These are phyloP conservation scores for Echinochloa phyllopogon DNA, from an alignment of 176 grass and related monocot species.

Conservation along the genomic window DNA sequence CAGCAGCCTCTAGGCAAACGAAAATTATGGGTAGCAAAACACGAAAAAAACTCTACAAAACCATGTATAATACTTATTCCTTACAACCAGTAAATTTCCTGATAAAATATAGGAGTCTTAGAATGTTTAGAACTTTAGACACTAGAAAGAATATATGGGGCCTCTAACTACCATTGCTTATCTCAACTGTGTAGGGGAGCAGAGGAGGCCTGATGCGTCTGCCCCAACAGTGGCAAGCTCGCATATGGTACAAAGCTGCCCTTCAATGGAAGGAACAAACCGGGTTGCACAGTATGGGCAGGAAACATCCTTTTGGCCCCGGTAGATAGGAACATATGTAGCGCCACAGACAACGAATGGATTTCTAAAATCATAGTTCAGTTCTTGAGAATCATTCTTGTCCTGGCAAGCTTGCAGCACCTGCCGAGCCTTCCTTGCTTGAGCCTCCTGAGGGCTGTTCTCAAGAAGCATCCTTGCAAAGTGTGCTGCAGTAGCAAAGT, in stretches of 20 bases:
- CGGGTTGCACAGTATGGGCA: conserved; percentile 83
- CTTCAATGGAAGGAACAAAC: conserved; percentile 69
- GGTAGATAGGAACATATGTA: conserved; percentile 88
- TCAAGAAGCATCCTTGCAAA: conserved; percentile 94
- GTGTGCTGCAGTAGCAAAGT: conserved; percentile 73
- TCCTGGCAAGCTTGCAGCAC: conserved; percentile 69
- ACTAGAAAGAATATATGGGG: conserved; percentile 56
- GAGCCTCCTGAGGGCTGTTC: conserved; percentile 68
- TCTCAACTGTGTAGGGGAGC: conserved; percentile 86
- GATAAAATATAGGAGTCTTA: conserved; percentile 50
- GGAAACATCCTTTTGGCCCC: conserved; percentile 90
- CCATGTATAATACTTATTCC: conserved; percentile 76
- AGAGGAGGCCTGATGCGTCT: conserved; percentile 92
- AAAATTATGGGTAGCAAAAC: conserved; percentile 34
- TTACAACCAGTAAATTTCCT: conserved; percentile 59
- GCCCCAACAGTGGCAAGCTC: conserved; percentile 75
- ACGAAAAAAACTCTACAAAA: conserved; percentile 46
- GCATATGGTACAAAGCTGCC: conserved; percentile 92
- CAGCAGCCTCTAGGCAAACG: conserved; percentile 52
- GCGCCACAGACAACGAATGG: conserved; percentile 92
- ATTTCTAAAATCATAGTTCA: conserved; percentile 96
- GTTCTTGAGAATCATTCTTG: conserved; percentile 60
- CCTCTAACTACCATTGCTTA: conserved; percentile 55
- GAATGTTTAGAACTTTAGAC: conserved; percentile 14
- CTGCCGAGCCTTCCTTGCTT: conserved; percentile 85